Conservation (phyloP, 2,329 filamentous ascomycete species). For the Aspergillus spinulosporus region DNA sequence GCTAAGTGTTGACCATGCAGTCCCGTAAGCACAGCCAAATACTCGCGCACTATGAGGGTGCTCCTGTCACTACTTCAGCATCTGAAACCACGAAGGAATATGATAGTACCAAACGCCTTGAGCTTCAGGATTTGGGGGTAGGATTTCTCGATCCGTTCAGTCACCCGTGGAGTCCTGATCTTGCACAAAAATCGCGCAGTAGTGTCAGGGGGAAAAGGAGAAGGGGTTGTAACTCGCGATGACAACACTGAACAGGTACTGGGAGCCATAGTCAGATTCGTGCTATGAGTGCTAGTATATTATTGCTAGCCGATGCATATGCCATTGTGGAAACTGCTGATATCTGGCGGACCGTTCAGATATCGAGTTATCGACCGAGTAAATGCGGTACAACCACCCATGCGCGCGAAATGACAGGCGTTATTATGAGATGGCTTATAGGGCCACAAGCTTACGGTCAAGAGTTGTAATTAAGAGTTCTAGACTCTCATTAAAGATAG, state of each 20-base stretch:
- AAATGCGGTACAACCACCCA: not conserved
- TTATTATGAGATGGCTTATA: not conserved
- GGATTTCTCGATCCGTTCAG: not conserved
- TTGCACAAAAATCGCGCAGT: not conserved
- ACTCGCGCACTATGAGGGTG: not conserved
- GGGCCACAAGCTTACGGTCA: not conserved
- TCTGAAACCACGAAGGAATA: slow-evolving; percentile 4
- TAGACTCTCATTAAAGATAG: slow-evolving; percentile 7
- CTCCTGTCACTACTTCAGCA: not conserved
- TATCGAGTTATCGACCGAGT: not conserved
- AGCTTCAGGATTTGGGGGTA: slow-evolving; percentile 1
- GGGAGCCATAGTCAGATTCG: not conserved
- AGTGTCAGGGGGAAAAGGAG: not conserved
- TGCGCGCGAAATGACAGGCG: slow-evolving; percentile 2
- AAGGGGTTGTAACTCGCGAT: not conserved
- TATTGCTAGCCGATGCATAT: not conserved
- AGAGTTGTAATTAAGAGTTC: not conserved
- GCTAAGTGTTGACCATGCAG: not conserved
- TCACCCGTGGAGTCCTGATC: not conserved
- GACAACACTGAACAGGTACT: not conserved
- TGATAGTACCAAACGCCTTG: not conserved
- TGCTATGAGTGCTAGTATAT: not conserved
- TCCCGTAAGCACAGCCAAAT: not conserved
- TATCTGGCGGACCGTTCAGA: not conserved
- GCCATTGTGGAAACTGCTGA: too few species aligned